Evolutionary conservation across 192 early-diverging fungal species (phyloP).

Genomic region (Backusella luteola): DNA sequence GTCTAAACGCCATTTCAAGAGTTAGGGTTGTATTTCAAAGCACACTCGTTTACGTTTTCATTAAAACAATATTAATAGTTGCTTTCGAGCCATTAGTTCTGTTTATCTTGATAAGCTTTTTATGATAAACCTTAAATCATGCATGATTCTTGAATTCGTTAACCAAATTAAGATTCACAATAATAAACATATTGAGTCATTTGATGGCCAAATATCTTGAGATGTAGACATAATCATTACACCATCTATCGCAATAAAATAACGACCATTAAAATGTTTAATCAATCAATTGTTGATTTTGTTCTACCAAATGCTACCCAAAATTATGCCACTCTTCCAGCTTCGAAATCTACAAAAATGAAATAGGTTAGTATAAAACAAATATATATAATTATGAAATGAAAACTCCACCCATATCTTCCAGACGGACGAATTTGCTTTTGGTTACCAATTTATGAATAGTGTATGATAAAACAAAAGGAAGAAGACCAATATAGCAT

Average conservation of each 20-base stretch:
- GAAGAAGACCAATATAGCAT: not conserved
- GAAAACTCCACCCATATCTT: not conserved
- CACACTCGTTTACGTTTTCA: no score
- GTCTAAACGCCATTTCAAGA: no score
- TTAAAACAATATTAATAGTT: no score
- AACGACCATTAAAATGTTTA: no score
- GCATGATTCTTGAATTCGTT: not conserved
- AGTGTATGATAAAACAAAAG: not conserved
- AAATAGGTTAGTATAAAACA: not conserved
- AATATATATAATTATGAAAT: not conserved
- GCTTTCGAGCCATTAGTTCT: no score
- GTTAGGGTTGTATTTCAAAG: no score
- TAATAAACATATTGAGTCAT: not conserved
- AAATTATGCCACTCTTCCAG: not conserved
- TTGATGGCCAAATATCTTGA: not conserved
- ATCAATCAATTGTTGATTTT: no score
- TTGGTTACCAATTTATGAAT: not conserved
- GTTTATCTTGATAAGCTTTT: not conserved
- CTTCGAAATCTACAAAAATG: not conserved
- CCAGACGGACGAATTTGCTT: not conserved
- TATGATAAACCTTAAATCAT: not conserved
- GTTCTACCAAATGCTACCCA: not conserved
- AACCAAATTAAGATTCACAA: not conserved
- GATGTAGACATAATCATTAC: no score
- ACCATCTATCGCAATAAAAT: no score